Base-by-base conservation (phyloP, 1,284 basidiomycete genomes). In the Ganoderma boninense region DNA sequence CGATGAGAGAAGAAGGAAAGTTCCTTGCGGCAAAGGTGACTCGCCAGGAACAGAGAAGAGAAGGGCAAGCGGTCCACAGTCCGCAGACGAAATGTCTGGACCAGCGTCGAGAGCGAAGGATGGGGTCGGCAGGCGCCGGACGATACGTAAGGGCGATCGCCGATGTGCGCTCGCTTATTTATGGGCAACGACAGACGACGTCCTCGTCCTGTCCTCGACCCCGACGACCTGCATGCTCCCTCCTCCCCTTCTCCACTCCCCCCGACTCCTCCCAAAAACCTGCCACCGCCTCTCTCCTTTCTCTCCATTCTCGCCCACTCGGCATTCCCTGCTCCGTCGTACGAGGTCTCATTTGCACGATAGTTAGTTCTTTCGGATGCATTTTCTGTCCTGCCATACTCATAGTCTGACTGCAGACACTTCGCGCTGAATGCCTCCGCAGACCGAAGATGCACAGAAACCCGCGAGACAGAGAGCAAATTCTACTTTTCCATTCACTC, bases 401-500 rank as follows among this genome's bases (percentile, higher is more conserved):
- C 23, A 68, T 61, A 20, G 26, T 29, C 54, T 52, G 52, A 66
- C 56, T 43, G 23, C 20, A 14, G 38, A 54, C 16, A 23, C 29
- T 63, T 42, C 16, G 23, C 40, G 35, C 67, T 78, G 75, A 73
- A 82, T 82, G 81, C 76, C 78, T 79, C 77, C 79, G 57, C 81
- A 82, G 72, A 70, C 80, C 71, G 83, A 84, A 71, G 75, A 82
- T 69, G 78, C 79, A 69, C 74, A 76, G 38, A 76, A 78, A 57
- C 77, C 81, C 4, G 63, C 70, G 71, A 82, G 80, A 68, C 84
- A 80, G 69, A 78, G 85, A 71, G 81, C 86, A n/a, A 87, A 86
- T 75, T 87, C 86, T 44, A 77, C 83, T 14, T 82, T 84, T 52
- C 65, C 79, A 80, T 66, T 83, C 82, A 70, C 35, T 43, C 70